These are phyloP conservation scores for Ilex paraguariensis DNA, from an alignment of 305 asterid species.

Conservation along the genomic window DNA sequence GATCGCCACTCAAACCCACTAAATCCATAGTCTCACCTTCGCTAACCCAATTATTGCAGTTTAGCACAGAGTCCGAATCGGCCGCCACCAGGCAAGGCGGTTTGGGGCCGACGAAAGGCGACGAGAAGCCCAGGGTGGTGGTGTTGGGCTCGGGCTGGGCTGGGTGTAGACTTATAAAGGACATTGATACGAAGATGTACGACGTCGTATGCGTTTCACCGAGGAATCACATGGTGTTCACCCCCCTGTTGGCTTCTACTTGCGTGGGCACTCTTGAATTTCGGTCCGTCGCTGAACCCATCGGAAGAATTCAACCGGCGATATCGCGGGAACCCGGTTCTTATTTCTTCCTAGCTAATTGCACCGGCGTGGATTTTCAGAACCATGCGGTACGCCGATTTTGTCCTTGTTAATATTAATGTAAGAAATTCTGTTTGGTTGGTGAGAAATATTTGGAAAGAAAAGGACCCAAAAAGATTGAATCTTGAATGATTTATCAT, in stretches of 20 bases:
- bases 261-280: constrained; percentile 97
- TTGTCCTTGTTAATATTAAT: too few species aligned
- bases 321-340: constrained; percentile 83
- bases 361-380: too few species aligned
- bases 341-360: constrained; percentile 35
- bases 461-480: too few species aligned
- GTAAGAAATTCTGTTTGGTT: too few species aligned
- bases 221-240: constrained; percentile 93
- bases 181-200: constrained; percentile 53
- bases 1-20: constrained; percentile 15
- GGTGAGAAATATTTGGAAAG: too few species aligned
- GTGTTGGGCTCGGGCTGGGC: constrained; percentile 97
- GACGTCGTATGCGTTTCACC: constrained; percentile 89
- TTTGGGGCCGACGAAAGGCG: constrained; percentile 59
- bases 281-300: constrained; percentile 94
- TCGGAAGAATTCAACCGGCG: constrained; percentile 93
- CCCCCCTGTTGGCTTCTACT: constrained; percentile 89
- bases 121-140: constrained; percentile 83
- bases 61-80: constrained; percentile 32
- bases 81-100: constrained; percentile 28
- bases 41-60: constrained; percentile 38
- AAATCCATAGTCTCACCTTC: constrained; percentile 32
- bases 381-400: too few species aligned
- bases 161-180: constrained; percentile 87
- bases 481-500: too few species aligned